Base-by-base conservation (phyloP, 371 early-diverging fungal genomes). In the Synchytrium microbalum region DNA sequence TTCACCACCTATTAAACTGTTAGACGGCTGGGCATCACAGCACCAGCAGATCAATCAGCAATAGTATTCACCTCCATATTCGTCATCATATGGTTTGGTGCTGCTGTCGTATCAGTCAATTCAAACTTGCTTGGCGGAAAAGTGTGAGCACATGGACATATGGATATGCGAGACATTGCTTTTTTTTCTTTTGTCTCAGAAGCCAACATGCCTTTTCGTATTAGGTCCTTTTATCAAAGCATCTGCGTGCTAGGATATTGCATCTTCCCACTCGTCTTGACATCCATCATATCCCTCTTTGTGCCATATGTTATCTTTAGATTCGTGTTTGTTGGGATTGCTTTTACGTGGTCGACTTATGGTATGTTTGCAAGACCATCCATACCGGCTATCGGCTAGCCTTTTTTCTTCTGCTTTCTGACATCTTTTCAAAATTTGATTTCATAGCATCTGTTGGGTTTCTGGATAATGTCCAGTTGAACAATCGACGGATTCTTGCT, bases 181-280 rank as follows among this genome's bases (percentile, higher is more conserved):
- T 2, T 13, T 3, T 29, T 2, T 64, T 13, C 53, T 65, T 67
- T 5, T 38, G 46, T 38, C 10, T 38, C 10, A 5, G 5, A 5
- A 38, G 10, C 19, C 10, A 19, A 38, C 46, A 38, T 19, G 46
- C 46, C 5, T 1, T 24, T 57, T 14, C 26, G 2, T 24, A 31
- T 16, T 71, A 91, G 90, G 2, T 92, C 94, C 1, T 93, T 96
- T 70, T 92, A 93, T 73, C 95, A 95, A 70, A 88, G 88, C 67
- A 92, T 96, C 3, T 96, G 96, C 72, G 88, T 93, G 13, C 82
- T 96, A 54, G 95, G 95, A 1, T 96, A 96, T 77, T 96, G 96
- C 75, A 74, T 95, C 62, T 96, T 93, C 71, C 96, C 96, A 5
- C 79, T 95, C 62, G 89, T 90, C 0, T 71, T 89, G 23, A 89